Evolutionary conservation across 2,329 filamentous ascomycete species (phyloP), one percentile per base, ranked within the genome.

Genomic region (Fusarium cicatricum): DNA sequence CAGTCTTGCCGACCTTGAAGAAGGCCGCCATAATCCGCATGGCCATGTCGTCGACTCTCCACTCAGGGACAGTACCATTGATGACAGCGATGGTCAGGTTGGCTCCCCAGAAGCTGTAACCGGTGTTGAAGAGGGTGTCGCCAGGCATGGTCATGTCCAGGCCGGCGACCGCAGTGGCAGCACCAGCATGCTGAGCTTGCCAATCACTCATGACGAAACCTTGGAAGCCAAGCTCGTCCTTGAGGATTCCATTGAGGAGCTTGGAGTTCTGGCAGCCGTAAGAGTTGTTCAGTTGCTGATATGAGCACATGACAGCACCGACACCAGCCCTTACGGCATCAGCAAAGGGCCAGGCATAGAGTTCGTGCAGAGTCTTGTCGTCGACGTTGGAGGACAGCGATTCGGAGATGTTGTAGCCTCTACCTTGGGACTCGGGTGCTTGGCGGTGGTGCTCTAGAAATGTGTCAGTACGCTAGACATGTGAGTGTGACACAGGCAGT

Each of bases 121-220:
- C 90, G 4, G 83, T 85, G 73, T 90, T 85, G 77, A 97, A 96
- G 16, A 77, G 62, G 2, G 90, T 90, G 71, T 97, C 94, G 49
- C 91, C 91, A 1, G 90, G 90, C 91, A 95, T 95, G n/a, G 83
- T 83, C 90, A 95, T 92, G 72, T 96, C 92, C 19, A 95, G 78
- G 33, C 91, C 91, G 17, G 90, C 89, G 32, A 86, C 78, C 3
- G 90, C 88, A 31, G 82, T 84, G 21, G 85, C 78, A 5, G 84
- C 86, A 60, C 89, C 89, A 4, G 85, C 79, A 67, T 93, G 89
- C 66, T 92, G 89, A 5, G 89, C 91, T 62, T 84, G 79, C 89
- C 90, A 95, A 72, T 96, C 91, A n/a, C 83, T 86, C 84, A 91
- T 86, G 52, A 94, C 82, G 66, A 91, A 91, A 0, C 90, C 90